A percentile compares a stretch with the other conserved stretches of the same genome.
Evolutionary conservation across 2,329 filamentous ascomycete species (phyloP).

Genomic region (Aureobasidium pullulans): DNA sequence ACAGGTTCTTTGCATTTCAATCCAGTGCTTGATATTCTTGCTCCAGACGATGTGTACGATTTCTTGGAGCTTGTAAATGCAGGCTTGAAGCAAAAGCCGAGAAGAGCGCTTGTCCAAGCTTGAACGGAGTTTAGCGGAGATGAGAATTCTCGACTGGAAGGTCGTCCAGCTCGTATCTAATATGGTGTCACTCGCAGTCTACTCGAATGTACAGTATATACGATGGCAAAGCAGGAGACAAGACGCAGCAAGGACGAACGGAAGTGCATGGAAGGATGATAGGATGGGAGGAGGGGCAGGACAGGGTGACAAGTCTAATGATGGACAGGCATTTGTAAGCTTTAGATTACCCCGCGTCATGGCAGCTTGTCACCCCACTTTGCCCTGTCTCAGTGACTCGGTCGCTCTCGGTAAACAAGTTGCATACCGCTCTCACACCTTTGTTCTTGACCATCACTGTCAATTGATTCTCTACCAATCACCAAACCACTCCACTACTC

Average conservation of each 20-base stretch:
- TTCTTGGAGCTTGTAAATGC: no score
- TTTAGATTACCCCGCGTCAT: constrained; percentile 6
- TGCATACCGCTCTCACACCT: not conserved
- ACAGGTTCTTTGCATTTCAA: not conserved
- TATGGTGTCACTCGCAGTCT: no score
- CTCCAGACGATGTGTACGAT: not conserved
- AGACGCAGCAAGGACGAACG: not conserved
- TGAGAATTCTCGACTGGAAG: no score
- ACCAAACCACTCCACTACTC: not conserved
- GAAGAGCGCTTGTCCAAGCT: no score
- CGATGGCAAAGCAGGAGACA: no score
- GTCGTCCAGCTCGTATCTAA: no score
- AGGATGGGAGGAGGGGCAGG: not conserved
- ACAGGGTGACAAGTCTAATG: not conserved
- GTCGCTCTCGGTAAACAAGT: not conserved
- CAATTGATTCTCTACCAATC: not conserved
- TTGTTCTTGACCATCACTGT: not conserved
- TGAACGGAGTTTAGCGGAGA: no score
- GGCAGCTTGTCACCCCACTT: not conserved
- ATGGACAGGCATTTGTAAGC: not conserved
- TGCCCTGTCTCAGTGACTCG: not conserved
- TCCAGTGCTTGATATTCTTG: not conserved
- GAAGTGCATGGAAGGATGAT: not conserved
- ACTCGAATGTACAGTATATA: no score
- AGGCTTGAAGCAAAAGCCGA: no score